Evolutionary conservation across 805 yeast genomes (phyloP).

Genomic region (Metschnikowia rubicola): DNA sequence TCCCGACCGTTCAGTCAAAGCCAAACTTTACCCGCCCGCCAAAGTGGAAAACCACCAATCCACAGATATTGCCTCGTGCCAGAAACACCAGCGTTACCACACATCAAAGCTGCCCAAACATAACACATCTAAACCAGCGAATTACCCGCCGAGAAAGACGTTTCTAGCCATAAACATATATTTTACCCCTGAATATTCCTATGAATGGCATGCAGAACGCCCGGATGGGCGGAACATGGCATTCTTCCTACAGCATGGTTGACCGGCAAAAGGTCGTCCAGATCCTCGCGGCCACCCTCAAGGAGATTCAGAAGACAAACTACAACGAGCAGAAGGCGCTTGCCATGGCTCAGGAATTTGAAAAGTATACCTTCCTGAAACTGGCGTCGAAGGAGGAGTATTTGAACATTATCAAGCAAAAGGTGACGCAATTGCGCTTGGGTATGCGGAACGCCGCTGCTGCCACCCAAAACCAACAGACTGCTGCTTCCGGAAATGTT

Average conservation of each 20-base stretch:
- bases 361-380: constrained; percentile 58
- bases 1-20: no score
- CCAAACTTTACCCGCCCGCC: no score
- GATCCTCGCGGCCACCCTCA: constrained; percentile 33
- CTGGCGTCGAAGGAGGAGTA: constrained; percentile 59
- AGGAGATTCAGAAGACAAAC: constrained; percentile 33
- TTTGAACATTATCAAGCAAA: constrained; percentile 38
- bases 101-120: no score
- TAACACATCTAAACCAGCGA: no score
- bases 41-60: no score
- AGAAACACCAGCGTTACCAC: no score
- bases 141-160: no score
- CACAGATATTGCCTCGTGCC: no score
- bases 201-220: constrained; percentile 22
- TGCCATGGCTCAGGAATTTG: constrained; percentile 65
- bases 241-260: constrained; percentile 19
- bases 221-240: constrained; percentile 27
- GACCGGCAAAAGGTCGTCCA: constrained; percentile 43
- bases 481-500: not conserved
- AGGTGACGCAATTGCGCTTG: constrained; percentile 32
- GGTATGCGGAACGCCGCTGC: constrained; percentile 15
- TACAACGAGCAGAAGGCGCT: constrained; percentile 36
- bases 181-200: not conserved
- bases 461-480: not conserved
- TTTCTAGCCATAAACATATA: no score